These are phyloP conservation scores for Coemansia sp. DNA, from an alignment of 192 early-diverging fungal species.

Conservation along the genomic window DNA sequence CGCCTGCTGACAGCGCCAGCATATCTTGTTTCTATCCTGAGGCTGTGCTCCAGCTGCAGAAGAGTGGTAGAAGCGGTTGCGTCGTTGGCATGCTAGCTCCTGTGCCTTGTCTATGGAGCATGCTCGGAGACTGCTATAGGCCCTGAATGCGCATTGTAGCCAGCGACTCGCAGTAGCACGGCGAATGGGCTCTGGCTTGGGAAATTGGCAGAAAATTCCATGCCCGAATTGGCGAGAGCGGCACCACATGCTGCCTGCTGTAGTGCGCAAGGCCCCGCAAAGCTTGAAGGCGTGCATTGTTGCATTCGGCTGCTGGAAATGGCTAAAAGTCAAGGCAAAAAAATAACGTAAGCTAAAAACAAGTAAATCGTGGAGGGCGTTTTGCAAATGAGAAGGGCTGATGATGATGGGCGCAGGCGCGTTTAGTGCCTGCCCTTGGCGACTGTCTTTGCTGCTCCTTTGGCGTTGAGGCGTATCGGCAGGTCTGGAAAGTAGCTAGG, in stretches of 20 bases:
- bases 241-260: background rate
- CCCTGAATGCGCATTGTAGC: background rate
- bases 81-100: background rate
- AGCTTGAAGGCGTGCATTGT: background rate
- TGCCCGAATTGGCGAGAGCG: background rate
- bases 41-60: background rate
- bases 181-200: background rate
- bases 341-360: background rate
- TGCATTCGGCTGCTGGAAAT: background rate
- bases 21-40: constrained; percentile 16
- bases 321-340: background rate
- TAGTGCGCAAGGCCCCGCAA: background rate
- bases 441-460: constrained; percentile 1
- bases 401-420: background rate
- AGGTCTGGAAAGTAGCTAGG: constrained; percentile 16
- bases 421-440: background rate
- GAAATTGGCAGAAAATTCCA: no score
- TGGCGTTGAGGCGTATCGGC: constrained; percentile 10
- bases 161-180: background rate
- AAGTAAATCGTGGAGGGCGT: background rate
- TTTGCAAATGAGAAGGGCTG: background rate
- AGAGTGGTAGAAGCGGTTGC: background rate
- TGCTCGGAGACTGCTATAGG: no score
- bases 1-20: constrained; percentile 63
- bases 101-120: background rate